Conservation (phyloP, 306 rosid genomes). For the Begonia peltatifolia region DNA sequence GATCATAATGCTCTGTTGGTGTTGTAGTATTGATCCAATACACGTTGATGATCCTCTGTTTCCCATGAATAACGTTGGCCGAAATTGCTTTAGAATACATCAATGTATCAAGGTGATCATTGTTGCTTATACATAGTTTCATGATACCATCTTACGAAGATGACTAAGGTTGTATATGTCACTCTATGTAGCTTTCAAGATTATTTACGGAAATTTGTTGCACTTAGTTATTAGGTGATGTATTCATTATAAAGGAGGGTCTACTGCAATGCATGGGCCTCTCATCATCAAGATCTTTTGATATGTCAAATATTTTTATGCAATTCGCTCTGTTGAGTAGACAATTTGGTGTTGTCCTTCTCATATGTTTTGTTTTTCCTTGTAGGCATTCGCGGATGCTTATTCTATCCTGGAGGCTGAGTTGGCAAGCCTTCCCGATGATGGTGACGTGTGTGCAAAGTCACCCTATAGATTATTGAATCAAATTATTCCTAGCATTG, state of each 20-base stretch:
- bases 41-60: constrained; percentile 94
- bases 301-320: no score
- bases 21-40: constrained; percentile 83
- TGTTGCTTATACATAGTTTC: no score
- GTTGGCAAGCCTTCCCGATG: constrained; percentile 29
- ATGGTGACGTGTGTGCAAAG: constrained; percentile 33
- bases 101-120: constrained; percentile 83
- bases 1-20: constrained; percentile 10
- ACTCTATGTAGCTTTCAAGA: no score
- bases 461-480: constrained; percentile 41
- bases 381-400: constrained; percentile 86
- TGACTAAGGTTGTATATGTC: no score
- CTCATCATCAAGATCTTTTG: no score
- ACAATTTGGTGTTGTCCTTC: no score
- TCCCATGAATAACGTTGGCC: constrained; percentile 82
- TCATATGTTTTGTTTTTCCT: constrained; percentile 12
- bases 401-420: constrained; percentile 61
- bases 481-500: constrained; percentile 66
- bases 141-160: no score
- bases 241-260: no score
- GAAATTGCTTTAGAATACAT: constrained; percentile 95
- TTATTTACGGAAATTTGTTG: no score
- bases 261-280: no score
- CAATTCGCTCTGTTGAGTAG: no score
- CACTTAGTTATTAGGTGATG: no score